Conservation (phyloP, 768 basidiomycete species). For the Hericium coralloides region DNA sequence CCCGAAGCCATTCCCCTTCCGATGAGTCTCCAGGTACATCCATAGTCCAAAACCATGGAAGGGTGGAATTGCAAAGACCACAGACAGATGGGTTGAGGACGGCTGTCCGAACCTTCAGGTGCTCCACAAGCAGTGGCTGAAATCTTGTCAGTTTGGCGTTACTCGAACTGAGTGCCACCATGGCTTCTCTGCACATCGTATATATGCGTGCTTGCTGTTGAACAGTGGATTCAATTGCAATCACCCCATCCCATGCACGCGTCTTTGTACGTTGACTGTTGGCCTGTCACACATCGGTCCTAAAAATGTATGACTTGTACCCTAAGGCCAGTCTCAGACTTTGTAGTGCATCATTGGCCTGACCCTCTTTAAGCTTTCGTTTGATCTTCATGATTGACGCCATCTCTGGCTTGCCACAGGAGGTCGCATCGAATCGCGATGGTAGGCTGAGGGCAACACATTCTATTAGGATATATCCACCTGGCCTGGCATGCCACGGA, state of each 20-base stretch:
- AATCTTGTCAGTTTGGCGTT: not conserved
- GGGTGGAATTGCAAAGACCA: not conserved
- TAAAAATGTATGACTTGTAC: not conserved
- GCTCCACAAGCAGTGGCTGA: not conserved
- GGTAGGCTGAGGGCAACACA: too few species aligned
- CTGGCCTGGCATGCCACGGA: not conserved
- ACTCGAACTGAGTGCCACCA: not conserved
- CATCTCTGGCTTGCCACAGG: not conserved
- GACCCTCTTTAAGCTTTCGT: not conserved
- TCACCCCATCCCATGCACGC: not conserved
- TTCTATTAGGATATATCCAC: too few species aligned
- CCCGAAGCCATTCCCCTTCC: not conserved
- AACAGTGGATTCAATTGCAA: not conserved
- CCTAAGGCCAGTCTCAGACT: not conserved
- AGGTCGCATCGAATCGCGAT: not conserved
- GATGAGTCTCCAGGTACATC: not conserved
- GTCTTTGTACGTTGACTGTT: too few species aligned
- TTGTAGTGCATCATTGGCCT: not conserved
- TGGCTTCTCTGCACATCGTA: not conserved
- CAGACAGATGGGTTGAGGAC: not conserved
- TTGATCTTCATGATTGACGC: not conserved
- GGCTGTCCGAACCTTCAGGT: not conserved
- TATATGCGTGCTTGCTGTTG: not conserved
- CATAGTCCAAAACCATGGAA: not conserved
- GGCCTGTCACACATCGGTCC: not conserved